These are phyloP conservation scores for Spiromastix sp. DNA, from an alignment of 2,329 filamentous ascomycete genomes.

Conservation along the genomic window DNA sequence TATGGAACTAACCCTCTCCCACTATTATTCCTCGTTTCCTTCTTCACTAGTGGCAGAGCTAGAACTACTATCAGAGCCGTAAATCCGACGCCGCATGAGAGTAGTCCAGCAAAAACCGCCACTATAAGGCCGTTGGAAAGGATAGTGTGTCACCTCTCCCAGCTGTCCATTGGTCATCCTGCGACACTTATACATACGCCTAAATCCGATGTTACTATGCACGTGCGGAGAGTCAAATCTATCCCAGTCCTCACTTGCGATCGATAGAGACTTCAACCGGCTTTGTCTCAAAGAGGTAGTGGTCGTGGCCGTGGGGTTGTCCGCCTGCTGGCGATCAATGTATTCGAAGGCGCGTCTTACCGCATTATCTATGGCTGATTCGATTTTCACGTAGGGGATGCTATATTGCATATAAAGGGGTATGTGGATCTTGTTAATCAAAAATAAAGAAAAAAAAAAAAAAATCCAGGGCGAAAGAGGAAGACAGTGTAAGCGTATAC, in stretches of 20 bases:
- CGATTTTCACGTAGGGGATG: neutral
- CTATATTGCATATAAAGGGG: neutral
- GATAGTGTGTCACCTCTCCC: neutral
- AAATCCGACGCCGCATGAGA: too few species aligned
- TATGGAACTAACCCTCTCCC: too few species aligned
- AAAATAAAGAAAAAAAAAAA: neutral
- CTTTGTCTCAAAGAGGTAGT: too few species aligned
- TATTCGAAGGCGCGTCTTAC: neutral
- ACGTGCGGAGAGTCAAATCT: constrained; percentile 1
- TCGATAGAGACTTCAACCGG: neutral
- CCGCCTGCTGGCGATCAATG: constrained; percentile 1
- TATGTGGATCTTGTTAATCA: constrained; percentile 1
- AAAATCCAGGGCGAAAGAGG: neutral
- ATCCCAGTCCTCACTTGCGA: neutral
- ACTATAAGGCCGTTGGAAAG: too few species aligned
- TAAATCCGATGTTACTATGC: neutral
- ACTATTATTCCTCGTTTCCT: too few species aligned
- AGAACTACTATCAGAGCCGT: too few species aligned
- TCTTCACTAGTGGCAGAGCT: too few species aligned
- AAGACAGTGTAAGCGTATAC: neutral
- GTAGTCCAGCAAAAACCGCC: too few species aligned
- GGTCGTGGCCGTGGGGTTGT: neutral
- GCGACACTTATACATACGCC: constrained; percentile 2
- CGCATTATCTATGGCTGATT: neutral
- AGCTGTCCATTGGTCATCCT: constrained; percentile 1